Evolutionary conservation across 805 yeast genomes (phyloP).

Genomic region (Candida pseudoglaebosa): DNA sequence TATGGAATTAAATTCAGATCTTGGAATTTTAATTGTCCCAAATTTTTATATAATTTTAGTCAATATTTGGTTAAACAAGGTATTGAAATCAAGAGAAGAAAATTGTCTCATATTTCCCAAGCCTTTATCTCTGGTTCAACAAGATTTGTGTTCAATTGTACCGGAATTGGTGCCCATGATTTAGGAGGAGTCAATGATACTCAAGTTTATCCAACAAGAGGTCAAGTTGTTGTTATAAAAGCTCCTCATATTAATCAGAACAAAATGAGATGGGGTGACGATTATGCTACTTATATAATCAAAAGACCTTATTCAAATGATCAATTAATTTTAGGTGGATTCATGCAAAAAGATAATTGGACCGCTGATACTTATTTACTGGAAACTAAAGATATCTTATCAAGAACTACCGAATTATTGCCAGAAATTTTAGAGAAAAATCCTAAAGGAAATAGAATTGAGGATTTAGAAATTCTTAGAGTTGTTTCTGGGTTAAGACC

Average conservation of each 20-base stretch:
- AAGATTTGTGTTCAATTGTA: constrained; percentile 63
- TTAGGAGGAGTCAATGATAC: constrained; percentile 65
- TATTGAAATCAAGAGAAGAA: constrained; percentile 46
- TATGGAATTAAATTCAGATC: constrained; percentile 57
- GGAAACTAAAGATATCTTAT: constrained; percentile 59
- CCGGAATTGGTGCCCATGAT: constrained; percentile 65
- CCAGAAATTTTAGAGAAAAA: constrained; percentile 46
- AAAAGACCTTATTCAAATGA: constrained; percentile 67
- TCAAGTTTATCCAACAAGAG: constrained; percentile 67
- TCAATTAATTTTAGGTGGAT: constrained; percentile 74
- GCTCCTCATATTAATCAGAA: constrained; percentile 68
- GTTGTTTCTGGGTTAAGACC: constrained; percentile 78
- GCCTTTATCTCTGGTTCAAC: constrained; percentile 39
- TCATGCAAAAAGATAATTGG: constrained; percentile 60
- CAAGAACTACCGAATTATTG: constrained; percentile 49
- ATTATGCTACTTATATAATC: constrained; percentile 60
- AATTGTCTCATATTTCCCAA: constrained; percentile 51
- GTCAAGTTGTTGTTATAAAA: constrained; percentile 70
- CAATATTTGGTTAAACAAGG: constrained; percentile 44
- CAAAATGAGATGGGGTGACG: constrained; percentile 56
- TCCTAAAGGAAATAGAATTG: constrained; percentile 28
- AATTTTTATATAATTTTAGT: constrained; percentile 48
- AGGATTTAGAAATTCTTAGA: constrained; percentile 50
- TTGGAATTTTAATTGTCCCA: constrained; percentile 73
- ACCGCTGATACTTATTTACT: constrained; percentile 52